A percentile compares a stretch with the other conserved stretches of the same genome.
Evolutionary conservation across 768 basidiomycete species (phyloP).

Genomic region (Phylloporus rhodoxanthus): DNA sequence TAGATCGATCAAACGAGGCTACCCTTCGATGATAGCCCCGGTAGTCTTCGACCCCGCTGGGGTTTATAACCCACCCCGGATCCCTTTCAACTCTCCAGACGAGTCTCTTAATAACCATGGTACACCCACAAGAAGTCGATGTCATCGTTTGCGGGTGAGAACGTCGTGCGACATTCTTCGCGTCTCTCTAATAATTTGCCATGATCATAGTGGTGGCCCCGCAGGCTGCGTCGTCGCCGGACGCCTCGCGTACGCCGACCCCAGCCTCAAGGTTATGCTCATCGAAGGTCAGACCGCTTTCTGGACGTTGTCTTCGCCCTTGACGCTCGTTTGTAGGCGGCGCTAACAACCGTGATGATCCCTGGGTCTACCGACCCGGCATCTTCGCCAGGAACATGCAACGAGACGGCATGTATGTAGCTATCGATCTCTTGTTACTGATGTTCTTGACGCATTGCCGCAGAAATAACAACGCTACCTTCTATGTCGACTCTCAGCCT

Average conservation of each 20-base stretch:
- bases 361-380: neutral
- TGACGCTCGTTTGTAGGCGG: neutral
- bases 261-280: neutral
- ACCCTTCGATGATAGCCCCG: no score
- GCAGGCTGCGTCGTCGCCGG: neutral
- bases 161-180: no score
- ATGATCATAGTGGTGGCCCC: neutral
- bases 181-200: no score
- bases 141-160: constrained; percentile 56
- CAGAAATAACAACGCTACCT: neutral
- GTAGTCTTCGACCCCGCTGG: neutral
- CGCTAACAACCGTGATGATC: neutral
- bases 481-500: neutral
- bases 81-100: neutral
- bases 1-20: no score
- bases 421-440: neutral
- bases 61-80: neutral
- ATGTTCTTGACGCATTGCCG: neutral
- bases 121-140: constrained; percentile 67
- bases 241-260: neutral
- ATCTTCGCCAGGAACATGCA: neutral
- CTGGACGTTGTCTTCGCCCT: neutral
- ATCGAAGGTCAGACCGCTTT: neutral
- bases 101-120: constrained; percentile 24
- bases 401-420: neutral